Conservation (phyloP, 805 yeast species). For the Tetrapisispora fleetii region DNA sequence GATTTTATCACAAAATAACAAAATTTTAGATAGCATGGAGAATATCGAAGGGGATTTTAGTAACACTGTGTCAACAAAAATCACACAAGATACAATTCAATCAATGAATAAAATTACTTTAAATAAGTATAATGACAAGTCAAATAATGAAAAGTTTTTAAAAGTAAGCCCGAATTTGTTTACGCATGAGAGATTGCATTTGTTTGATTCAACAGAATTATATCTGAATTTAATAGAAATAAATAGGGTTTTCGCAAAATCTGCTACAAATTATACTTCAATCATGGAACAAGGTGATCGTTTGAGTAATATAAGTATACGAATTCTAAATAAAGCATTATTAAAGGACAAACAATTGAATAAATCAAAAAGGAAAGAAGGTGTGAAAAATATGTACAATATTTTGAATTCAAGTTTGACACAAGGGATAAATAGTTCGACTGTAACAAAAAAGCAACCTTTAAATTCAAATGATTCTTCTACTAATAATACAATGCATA, state of each 20-base stretch:
- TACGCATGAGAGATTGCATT: constrained; percentile 23
- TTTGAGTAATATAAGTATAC: constrained; percentile 26
- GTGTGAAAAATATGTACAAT: constrained; percentile 26
- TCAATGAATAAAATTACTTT: background rate
- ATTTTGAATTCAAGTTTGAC: constrained; percentile 10
- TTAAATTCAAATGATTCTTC: background rate
- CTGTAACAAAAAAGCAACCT: background rate
- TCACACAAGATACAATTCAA: background rate
- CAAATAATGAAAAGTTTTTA: constrained; percentile 10
- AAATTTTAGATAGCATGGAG: background rate
- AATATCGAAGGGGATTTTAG: background rate
- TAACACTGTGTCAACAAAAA: background rate
- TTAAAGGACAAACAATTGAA: constrained; percentile 19
- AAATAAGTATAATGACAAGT: background rate
- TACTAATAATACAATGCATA: background rate
- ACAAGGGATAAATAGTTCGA: background rate
- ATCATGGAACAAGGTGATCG: constrained; percentile 27
- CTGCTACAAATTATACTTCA: background rate
- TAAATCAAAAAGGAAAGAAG: constrained; percentile 27
- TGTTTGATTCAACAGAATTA: constrained; percentile 24
- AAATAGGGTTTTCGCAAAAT: constrained; percentile 5
- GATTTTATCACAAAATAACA: background rate
- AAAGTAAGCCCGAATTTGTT: constrained; percentile 27
- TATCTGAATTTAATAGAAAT: constrained; percentile 22
- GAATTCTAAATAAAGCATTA: constrained; percentile 26